Base-by-base conservation (phyloP, 192 early-diverging fungal species). In the Backusella westeae region DNA sequence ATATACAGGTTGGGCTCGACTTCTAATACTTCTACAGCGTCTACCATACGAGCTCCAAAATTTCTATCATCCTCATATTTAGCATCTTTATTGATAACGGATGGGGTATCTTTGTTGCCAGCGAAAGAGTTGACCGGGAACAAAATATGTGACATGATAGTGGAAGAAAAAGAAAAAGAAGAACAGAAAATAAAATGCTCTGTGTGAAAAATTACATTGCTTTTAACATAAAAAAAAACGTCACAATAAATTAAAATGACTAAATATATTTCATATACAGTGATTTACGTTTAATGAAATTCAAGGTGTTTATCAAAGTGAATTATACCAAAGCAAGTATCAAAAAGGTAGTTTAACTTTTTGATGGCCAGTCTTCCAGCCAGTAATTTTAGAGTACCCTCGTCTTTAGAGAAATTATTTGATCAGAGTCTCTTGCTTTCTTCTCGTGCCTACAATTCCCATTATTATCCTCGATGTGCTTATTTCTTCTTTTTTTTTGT, bases 1-100 rank as follows among this genome's bases (percentile, higher is more conserved):
- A 89, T 85, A 73, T 85, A 97, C 23, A 93, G 82, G 78, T 95
- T 88, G 1, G 82, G 84, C 66, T 94, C 95, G 10, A 95, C 82
- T 74, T 93, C 87, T 34, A 85, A 79, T 12, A 88, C 75, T 17
- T 85, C 85, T 9, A 88, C 79, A 49, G 86, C 85, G 15, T 79
- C 71, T 29, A 81, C 79, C 32, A 85, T 77, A 59, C 46, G 71
- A 21, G 34, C 36, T 23, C 69, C 76, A 77, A 72, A 72, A 38
- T 77, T 53, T 26, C 39, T 56, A 17, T 70, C 14, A n/a, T 39
- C 21, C 9, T 17, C 71, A 75, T 79, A 49, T 29, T n/a, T 15
- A 17, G 8, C 29, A n/a, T 79, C 65, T 9, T 19, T 21, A 14
- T 63, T 39, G 19, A 56, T 17, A 52, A 71, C n/a, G 12, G 68